Conservation (phyloP, 75 land plant genomes). For the Ceratopteris richardii region DNA sequence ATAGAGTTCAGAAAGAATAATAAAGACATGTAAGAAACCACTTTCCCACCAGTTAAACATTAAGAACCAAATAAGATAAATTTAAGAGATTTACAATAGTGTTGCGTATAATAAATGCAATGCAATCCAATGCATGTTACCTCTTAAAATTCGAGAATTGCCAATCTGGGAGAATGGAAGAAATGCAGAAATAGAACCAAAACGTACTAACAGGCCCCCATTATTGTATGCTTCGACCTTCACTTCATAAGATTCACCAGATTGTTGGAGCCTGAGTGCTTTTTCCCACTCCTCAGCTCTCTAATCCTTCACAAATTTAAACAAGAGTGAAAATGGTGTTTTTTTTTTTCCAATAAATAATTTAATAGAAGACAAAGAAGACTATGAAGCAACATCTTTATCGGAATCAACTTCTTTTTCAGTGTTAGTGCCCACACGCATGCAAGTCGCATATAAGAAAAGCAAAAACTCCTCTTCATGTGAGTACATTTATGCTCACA, state of each 20-base stretch:
- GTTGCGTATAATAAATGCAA: too few species aligned
- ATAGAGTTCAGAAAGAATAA: too few species aligned
- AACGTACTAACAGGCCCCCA: constrained; percentile 80
- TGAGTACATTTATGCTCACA: background rate
- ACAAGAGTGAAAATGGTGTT: constrained; percentile 9
- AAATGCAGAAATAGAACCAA: constrained; percentile 68
- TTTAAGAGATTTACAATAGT: too few species aligned
- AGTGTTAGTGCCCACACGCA: background rate
- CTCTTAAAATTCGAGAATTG: constrained; percentile 48
- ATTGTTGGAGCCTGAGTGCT: constrained; percentile 51
- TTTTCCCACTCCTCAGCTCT: constrained; percentile 86
- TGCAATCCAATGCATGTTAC: too few species aligned
- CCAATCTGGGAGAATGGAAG: constrained; percentile 73
- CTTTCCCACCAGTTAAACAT: too few species aligned
- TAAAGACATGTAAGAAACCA: too few species aligned
- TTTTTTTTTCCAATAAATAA: background rate
- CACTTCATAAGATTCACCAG: constrained; percentile 60
- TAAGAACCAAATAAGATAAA: too few species aligned
- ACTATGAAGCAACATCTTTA: background rate
- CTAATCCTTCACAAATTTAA: constrained; percentile 47
- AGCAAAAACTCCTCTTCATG: background rate
- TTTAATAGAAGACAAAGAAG: background rate
- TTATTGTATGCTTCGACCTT: constrained; percentile 69
- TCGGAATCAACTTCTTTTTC: background rate
- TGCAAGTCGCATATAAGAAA: background rate